Base-by-base conservation (phyloP, 805 yeast genomes). In the Phaffomyces opuntiae region DNA sequence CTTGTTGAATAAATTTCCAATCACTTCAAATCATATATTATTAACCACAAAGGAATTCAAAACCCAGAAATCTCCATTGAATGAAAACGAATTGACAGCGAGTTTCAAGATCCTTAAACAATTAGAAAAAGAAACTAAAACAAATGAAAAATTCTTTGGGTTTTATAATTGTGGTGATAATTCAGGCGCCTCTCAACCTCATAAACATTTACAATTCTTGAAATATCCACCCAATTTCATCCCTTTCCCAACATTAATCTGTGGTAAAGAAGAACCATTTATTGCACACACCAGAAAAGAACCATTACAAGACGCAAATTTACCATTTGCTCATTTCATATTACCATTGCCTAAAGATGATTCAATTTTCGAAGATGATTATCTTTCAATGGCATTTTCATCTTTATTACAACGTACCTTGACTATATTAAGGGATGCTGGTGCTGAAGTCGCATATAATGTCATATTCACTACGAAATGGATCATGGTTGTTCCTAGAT, bases 171-270 rank as follows among this genome's bases (percentile, higher is more conserved):
- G 87, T 59, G 99, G 99, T 8, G 79, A 81, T 17, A 74, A 79
- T 54, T 80, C 95, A 50, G 99, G 98, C 1, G 96, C 96, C n/a
- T 88, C 96, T 0, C 93, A 89, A 58, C 83, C 86, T 40, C 99
- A 91, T 67, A 88, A 87, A 61, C 99, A 91, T 65, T 65, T 93
- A 51, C 99, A 93, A 65, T 81, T 90, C 64, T 69, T 91, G 74
- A 72, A 79, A 38, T 68, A 86, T 38, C 95, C 96, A 2, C 61
- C 66, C 8, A 66, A 70, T 21, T 81, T 80, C 60, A 64, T 63
- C 1, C 75, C 85, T 7, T 80, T 75, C 59, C 83, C 87, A 43
- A 81, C 78, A 39, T 50, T 57, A 13, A 56, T 74, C n/a, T 68
- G 74, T 16, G 64, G 69, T 5, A 70, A 68, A 4, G 64, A 64